Evolutionary conservation across 2,329 filamentous ascomycete species (phyloP), one percentile per base, ranked within the genome.

Genomic region (Cadophora luteo-olivacea): DNA sequence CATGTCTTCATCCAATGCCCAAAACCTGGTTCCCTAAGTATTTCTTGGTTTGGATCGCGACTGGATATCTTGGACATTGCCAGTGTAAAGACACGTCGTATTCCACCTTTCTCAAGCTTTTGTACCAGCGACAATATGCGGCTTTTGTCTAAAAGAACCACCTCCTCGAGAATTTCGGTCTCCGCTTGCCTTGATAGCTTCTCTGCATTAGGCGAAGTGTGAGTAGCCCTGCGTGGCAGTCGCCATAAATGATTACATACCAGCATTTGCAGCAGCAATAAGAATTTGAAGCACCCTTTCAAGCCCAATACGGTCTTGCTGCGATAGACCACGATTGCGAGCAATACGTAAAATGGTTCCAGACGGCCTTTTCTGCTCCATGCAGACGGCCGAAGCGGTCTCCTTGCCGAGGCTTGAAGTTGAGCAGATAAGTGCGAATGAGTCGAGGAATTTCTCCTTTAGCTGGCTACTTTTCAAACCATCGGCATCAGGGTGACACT

Each of bases 321-420:
- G 55, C 32, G 29, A 36, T 58, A 58, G 55, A 58, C 55, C 55
- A 58, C 55, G 55, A 58, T 58, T 58, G 36, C 55, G 29, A 58
- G 55, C 55, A 36, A 58, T 36, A 36, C 55, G 55, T 58, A 58
- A 38, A 36, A 58, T 58, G 55, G 55, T 58, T 58, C 55, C 55
- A 58, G 55, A 58, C 32, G 55, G 29, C 55, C 29, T 58, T 58
- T 58, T 41, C 36, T 58, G 55, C 55, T 58, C 55, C 55, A 58
- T 58, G 32, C 55, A 58, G 55, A 58, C 55, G 55, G 55, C 55
- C 29, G 55, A 58, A 58, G 55, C 55, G 29, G 55, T 58, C 55
- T 58, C 55, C 55, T 58, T 58, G 55, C 55, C 55, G 55, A n/a
- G n/a, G 55, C 55, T 58, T 58, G 55, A 58, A 58, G 55, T 58